phyloP scores from a whole-genome alignment of 116 monocot genomes.

The Phalaenopsis hybrid region DNA sequence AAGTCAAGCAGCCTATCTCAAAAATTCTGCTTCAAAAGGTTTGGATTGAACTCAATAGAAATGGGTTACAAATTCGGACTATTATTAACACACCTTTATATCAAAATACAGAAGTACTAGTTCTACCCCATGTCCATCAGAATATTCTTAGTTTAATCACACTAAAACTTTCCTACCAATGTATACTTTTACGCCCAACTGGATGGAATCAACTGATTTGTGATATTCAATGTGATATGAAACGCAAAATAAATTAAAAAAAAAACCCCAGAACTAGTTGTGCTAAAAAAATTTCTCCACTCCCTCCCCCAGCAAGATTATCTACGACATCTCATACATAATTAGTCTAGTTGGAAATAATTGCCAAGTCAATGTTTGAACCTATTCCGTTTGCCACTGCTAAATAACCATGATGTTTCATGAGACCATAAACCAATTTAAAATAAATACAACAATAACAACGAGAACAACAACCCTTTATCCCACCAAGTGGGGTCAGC shows the following conservation, averaged over 20 bases:
- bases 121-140: background rate
- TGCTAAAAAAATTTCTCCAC: background rate
- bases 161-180: background rate
- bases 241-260: background rate
- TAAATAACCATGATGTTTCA: background rate
- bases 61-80: background rate
- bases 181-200: background rate
- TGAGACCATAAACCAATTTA: constrained; percentile 1
- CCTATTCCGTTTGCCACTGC: background rate
- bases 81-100: background rate
- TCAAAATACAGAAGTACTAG: background rate
- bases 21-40: background rate
- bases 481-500: no score
- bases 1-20: background rate
- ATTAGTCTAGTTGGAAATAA: background rate
- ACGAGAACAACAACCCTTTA: no score
- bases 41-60: background rate
- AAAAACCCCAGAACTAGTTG: background rate
- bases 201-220: background rate
- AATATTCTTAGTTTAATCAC: background rate
- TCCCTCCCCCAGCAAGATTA: background rate
- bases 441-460: no score
- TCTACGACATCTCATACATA: background rate
- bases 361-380: background rate
- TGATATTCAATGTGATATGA: background rate